A percentile compares a stretch with the other conserved stretches of the same genome.
These are phyloP conservation scores for Talaromyces sp. DNA, from an alignment of 2,329 filamentous ascomycete genomes.

Conservation along the genomic window DNA sequence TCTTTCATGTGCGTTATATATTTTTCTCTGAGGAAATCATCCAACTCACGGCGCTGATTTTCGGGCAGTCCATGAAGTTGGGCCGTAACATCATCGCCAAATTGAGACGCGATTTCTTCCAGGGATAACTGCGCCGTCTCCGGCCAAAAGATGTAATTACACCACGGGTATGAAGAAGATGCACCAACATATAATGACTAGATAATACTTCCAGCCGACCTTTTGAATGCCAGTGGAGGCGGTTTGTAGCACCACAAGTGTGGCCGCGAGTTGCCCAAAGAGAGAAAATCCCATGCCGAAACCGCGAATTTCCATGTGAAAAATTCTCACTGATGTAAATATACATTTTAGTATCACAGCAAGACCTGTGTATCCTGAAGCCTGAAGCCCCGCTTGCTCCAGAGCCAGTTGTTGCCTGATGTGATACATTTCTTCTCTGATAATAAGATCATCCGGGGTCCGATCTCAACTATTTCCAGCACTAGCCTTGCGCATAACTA, in stretches of 20 bases:
- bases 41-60: constrained; percentile 26
- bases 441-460: constrained; percentile 34
- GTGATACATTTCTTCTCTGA: constrained; percentile 44
- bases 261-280: constrained; percentile 46
- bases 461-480: constrained; percentile 44
- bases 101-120: constrained; percentile 42
- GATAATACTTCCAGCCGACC: constrained; percentile 47
- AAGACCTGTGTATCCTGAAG: constrained; percentile 33
- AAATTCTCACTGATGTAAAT: constrained; percentile 43
- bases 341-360: constrained; percentile 44
- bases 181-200: constrained; percentile 43
- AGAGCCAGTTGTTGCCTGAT: constrained; percentile 42
- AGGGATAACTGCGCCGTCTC: constrained; percentile 39
- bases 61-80: constrained; percentile 40
- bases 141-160: constrained; percentile 42
- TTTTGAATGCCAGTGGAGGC: constrained; percentile 39
- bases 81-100: constrained; percentile 48
- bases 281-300: constrained; percentile 49
- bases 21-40: constrained; percentile 9
- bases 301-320: constrained; percentile 45
- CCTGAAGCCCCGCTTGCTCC: constrained; percentile 36
- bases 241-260: constrained; percentile 45
- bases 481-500: constrained; percentile 62
- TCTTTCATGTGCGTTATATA: constrained; percentile 5
- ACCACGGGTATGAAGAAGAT: constrained; percentile 37